A percentile compares a stretch with the other conserved stretches of the same genome.
phyloP scores from a whole-genome alignment of 441 rosid species.

The Croton laevigatus region DNA sequence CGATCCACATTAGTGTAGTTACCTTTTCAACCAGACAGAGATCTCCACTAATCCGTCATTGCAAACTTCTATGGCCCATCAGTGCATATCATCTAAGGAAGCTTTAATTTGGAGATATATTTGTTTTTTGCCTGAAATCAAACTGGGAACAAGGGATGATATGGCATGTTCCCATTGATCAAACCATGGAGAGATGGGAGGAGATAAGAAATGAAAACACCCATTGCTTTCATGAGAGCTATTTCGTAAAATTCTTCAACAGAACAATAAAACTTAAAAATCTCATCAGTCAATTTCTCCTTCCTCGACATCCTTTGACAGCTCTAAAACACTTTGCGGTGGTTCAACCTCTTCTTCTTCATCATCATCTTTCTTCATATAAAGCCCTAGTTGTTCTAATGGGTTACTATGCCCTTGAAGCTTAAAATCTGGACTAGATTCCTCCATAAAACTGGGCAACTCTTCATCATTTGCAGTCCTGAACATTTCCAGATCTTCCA shows the following conservation, averaged over 20 bases:
- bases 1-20: background rate
- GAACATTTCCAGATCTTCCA: constrained; percentile 87
- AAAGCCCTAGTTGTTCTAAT: constrained; percentile 75
- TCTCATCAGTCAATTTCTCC: constrained; percentile 45
- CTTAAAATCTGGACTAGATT: constrained; percentile 56
- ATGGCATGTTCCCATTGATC: constrained; percentile 4
- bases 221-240: constrained; percentile 6
- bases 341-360: constrained; percentile 64
- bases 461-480: constrained; percentile 44
- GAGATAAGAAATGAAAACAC: background rate
- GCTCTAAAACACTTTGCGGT: constrained; percentile 30
- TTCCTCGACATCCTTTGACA: constrained; percentile 51
- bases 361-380: constrained; percentile 77
- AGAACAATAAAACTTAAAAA: background rate
- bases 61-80: background rate
- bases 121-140: background rate
- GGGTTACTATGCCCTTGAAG: constrained; percentile 67
- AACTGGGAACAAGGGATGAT: background rate
- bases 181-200: background rate
- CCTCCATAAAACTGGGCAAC: constrained; percentile 50
- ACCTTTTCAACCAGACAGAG: background rate
- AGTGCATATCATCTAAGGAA: too few relatives aligned
- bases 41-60: background rate
- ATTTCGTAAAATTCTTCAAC: background rate
- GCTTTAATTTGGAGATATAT: too few relatives aligned